Base-by-base conservation (phyloP, 805 yeast genomes). In the Geotrichum ghanense region DNA sequence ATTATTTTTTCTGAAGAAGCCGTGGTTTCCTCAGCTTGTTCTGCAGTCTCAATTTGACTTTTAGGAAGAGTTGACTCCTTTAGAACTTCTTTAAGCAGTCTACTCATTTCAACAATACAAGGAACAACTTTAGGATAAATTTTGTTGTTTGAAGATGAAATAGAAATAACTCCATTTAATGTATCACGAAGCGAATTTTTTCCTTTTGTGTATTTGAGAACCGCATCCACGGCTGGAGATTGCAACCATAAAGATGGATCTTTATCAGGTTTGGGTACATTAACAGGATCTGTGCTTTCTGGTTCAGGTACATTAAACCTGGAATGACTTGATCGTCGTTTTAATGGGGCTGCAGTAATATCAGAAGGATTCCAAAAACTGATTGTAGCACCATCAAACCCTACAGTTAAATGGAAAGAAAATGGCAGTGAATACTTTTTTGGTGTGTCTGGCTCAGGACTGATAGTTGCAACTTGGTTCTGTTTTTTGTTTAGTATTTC, bases 61-160 rank as follows among this genome's bases (percentile, higher is more conserved):
- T 20, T 21, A 23, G 22, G 34, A 45, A 42, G 23, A 21, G 22
- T 20, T 45, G 46, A 37, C 46, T 48, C 23, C 22, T 48, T 22
- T 61, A 82, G 68, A 59, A 78, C 68, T 9, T 63, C 60, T 52
- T 75, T 74, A 31, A 75, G 51, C 10, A 79, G 72, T 14, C 68
- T 64, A 12, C 72, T 64, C 45, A 87, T 67, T 47, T 82, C 92
- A 39, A 69, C 60, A 2, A 87, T 56, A 3, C 85, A 81, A 0
- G 95, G 95, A 27, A 87, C 87, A 61, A 95, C 86, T 0, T 78
- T 67, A 0, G 95, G 76, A 48, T 74, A 73, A 2, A 92, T 56
- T 0, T 72, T 72, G 56, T 92, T 92, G 44, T 76, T 77, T 0
- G 96, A 84, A 1, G 85, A 72, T 16, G 84, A 74, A 9, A 84